Conservation (phyloP, 2,329 filamentous ascomycete genomes). For the Nemania abortiva region DNA sequence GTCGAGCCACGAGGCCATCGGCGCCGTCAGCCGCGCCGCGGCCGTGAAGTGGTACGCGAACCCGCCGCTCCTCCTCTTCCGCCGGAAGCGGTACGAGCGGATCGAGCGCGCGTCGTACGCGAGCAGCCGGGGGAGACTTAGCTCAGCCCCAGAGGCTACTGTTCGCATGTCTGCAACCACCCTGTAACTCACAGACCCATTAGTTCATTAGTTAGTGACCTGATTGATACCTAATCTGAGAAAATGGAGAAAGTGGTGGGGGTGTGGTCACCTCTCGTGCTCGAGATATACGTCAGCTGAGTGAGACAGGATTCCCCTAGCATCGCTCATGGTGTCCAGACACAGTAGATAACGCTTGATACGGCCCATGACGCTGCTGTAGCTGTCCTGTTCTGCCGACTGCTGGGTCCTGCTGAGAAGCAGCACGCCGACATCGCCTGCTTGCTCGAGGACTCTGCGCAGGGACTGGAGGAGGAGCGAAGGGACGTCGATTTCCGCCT, state of each 20-base stretch:
- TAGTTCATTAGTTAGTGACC: background rate
- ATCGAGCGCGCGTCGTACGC: background rate
- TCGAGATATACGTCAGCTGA: background rate
- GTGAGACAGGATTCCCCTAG: background rate
- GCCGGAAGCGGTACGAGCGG: background rate
- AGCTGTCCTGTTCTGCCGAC: background rate
- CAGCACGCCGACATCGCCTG: background rate
- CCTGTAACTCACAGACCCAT: too few relatives aligned
- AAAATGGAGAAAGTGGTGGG: background rate
- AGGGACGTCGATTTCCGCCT: background rate
- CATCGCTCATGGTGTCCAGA: background rate
- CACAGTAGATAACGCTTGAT: background rate
- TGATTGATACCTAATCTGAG: too few relatives aligned
- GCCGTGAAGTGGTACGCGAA: background rate
- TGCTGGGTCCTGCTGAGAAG: background rate
- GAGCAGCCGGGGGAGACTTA: background rate
- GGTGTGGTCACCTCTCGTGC: background rate
- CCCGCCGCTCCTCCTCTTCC: background rate
- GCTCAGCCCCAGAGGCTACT: background rate
- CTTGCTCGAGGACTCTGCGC: background rate
- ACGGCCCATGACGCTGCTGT: background rate
- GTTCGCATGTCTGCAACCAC: background rate
- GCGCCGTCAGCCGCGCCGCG: background rate
- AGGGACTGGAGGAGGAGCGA: background rate
- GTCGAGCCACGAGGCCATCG: background rate